Conservation (phyloP, 2,329 filamentous ascomycete genomes). For the Stromatinia cepivora region DNA sequence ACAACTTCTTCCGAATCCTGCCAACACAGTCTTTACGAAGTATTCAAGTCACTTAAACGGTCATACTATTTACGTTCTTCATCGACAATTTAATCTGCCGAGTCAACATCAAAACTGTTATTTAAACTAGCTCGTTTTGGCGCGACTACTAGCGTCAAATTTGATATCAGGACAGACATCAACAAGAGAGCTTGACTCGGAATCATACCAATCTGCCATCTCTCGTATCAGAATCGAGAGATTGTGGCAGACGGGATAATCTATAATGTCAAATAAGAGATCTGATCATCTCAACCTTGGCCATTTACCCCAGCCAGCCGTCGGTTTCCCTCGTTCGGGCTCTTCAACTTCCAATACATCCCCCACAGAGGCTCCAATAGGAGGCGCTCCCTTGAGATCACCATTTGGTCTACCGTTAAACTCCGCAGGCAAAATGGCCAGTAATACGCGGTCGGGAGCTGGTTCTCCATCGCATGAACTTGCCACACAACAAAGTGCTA, state of each 20-base stretch:
- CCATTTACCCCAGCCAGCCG: conserved; percentile 59
- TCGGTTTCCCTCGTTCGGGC: conserved; percentile 52
- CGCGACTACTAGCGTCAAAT: conserved; percentile 20
- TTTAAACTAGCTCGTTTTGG: background rate
- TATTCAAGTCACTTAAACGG: background rate
- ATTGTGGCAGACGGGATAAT: conserved; percentile 52
- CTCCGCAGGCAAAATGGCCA: conserved; percentile 58
- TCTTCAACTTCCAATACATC: conserved; percentile 80
- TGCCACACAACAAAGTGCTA: conserved; percentile 50
- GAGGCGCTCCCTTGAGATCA: conserved; percentile 61
- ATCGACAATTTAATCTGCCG: background rate
- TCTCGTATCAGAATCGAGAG: conserved; percentile 38
- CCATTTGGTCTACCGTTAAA: conserved; percentile 70
- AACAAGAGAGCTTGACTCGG: conserved; percentile 31
- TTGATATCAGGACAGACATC: conserved; percentile 23
- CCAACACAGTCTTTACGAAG: conserved; percentile 31
- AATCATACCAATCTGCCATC: conserved; percentile 34
- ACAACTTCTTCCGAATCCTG: conserved; percentile 16
- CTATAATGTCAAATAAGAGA: conserved; percentile 90
- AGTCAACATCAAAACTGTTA: background rate
- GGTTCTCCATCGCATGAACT: conserved; percentile 94
- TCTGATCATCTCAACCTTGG: conserved; percentile 84
- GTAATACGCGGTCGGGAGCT: conserved; percentile 73
- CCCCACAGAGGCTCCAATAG: conserved; percentile 70
- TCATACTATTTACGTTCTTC: conserved; percentile 20